Conservation (phyloP, 495 filamentous ascomycete species). For the Penicillium pancosmium region DNA sequence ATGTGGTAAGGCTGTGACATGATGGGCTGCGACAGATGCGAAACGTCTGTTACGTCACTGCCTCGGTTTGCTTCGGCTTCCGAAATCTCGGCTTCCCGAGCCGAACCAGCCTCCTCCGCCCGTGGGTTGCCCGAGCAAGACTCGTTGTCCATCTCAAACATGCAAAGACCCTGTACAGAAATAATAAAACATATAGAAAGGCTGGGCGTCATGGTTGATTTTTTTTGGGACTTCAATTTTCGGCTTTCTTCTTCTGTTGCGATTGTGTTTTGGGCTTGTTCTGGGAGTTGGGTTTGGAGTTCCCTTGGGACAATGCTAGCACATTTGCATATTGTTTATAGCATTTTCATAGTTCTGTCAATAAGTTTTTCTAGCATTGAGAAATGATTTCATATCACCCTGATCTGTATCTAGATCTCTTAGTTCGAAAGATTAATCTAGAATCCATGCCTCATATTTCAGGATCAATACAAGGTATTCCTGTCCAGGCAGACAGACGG, state of each 20-base stretch:
- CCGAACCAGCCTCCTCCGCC: not conserved
- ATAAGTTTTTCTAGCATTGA: not conserved
- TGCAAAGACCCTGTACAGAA: not conserved
- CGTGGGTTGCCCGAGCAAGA: not conserved
- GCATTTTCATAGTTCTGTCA: conserved; percentile 1
- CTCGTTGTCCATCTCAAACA: not conserved
- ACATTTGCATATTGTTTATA: conserved; percentile 5
- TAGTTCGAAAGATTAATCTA: no score
- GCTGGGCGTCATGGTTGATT: conserved; percentile 4
- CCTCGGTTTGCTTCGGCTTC: not conserved
- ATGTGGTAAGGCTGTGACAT: not conserved
- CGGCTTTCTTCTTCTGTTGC: conserved; percentile 1
- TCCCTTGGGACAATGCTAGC: not conserved
- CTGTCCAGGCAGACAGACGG: no score
- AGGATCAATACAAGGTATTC: not conserved
- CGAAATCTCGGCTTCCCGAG: not conserved
- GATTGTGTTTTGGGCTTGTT: conserved; percentile 3
- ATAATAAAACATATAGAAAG: conserved; percentile 5
- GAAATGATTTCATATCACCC: not conserved
- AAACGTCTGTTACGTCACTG: not conserved
- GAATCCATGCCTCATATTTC: not conserved
- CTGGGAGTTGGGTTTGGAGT: conserved; percentile 14
- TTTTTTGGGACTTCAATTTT: conserved; percentile 10
- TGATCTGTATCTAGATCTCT: no score
- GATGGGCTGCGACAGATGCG: not conserved